Base-by-base conservation (phyloP, 345 rosid species). In the Luvunga scandens region DNA sequence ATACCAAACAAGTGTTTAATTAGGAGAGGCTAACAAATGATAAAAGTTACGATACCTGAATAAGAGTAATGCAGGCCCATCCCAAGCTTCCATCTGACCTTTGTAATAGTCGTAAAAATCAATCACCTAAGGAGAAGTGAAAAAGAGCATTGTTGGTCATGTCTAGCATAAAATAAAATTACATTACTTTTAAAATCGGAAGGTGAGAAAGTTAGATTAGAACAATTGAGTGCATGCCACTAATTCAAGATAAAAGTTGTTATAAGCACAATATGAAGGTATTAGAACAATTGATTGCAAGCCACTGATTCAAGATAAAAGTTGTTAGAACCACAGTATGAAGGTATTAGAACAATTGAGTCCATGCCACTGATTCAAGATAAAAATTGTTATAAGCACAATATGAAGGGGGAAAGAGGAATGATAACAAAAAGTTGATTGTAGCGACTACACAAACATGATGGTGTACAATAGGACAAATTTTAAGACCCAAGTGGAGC, bases 81-180 rank as follows among this genome's bases (percentile, higher is more conserved):
- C 99, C 99, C 99, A 96, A 85, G 99, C 87, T 88, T 96, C 99
- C 99, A 96, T 96, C 83, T 96, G 99, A 81, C 99, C 98, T 84
- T 96, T 96, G 92, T 96, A 96, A 77, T 93, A 96, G 83, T 96
- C 97, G 84, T 92, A 96, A 81, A 96, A 96, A 76, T 96, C 97
- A 76, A 91, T 69, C 86, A 90, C 94, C 98, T 95, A 80, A 2
- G 74, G 80, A 71, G 28, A 81, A 80, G 70, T 45, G 28, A 78
- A 76, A 13, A 12, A 30, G 69, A 18, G 67, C 28, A 71, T 75
- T 38, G 67, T 80, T 73, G 48, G 76, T 73, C 30, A 30, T 19
- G 36, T 24, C 19, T 48, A 74, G 71, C 34, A 31, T 34, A 34
- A 63, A 63, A 25, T 53, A 68, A 72, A 69, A 63, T 73, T 36